These are phyloP conservation scores for Hordeum pubiflorum DNA, from an alignment of 202 grass and related monocot species.

Conservation along the genomic window DNA sequence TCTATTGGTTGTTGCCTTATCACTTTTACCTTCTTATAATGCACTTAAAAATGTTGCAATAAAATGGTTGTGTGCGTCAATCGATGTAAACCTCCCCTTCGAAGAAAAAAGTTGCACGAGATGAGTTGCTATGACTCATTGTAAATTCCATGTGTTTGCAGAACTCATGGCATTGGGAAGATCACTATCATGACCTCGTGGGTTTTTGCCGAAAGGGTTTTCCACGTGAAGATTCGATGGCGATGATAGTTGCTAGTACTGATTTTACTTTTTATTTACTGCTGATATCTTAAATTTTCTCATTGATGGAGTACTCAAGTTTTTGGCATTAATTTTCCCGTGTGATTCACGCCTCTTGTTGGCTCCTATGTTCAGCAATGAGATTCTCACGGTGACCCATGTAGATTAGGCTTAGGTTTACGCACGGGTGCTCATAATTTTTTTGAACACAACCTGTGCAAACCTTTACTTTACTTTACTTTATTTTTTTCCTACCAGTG, in stretches of 20 bases:
- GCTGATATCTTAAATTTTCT: not conserved
- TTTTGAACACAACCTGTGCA: not conserved
- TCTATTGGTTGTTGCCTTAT: not conserved
- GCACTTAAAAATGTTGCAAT: not conserved
- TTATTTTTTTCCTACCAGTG: not conserved
- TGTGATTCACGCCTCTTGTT: not conserved
- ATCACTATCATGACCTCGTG: not conserved
- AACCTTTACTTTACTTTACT: not conserved
- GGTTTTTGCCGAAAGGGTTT: not conserved
- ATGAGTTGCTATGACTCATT: too few relatives aligned
- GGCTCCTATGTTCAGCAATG: not conserved
- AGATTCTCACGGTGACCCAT: too few relatives aligned
- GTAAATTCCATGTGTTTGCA: too few relatives aligned
- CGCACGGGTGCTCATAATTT: not conserved
- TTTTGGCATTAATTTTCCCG: not conserved
- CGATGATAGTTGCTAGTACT: not conserved
- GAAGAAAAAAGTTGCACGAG: too few relatives aligned
- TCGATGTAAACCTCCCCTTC: too few relatives aligned
- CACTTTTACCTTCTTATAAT: not conserved
- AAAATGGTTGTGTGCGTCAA: too few relatives aligned
- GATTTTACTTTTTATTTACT: not conserved
- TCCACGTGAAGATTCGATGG: not conserved
- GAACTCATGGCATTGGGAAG: not conserved
- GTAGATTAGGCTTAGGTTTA: not conserved
- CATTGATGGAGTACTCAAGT: not conserved